Percentiles rank a stretch among this genome's conserved stretches.
Conservation (phyloP, 768 basidiomycete genomes). For the Arthromyces matolae region DNA sequence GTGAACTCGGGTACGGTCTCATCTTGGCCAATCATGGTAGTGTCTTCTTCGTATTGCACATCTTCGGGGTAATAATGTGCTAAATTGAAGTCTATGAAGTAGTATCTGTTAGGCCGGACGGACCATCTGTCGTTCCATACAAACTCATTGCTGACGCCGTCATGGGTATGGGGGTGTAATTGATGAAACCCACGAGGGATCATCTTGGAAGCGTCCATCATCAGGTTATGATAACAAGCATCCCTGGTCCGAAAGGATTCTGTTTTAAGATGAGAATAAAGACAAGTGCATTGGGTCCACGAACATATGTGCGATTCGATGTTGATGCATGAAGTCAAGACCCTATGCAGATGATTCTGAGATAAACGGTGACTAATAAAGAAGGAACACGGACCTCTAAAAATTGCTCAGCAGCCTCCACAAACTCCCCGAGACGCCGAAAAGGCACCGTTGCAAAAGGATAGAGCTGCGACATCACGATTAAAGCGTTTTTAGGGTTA, state of each 20-base stretch:
- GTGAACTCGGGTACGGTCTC: not conserved
- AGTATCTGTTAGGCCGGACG: constrained; percentile 11
- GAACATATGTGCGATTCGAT: constrained; percentile 11
- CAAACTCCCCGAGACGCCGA: constrained; percentile 10
- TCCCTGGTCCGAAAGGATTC: not conserved
- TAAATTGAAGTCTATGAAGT: constrained; percentile 2
- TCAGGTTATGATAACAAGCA: constrained; percentile 1
- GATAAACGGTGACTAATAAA: not conserved
- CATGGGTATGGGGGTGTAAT: not conserved
- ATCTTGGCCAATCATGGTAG: not conserved
- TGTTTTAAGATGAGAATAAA: not conserved
- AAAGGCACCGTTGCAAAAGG: constrained; percentile 9
- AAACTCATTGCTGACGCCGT: not conserved
- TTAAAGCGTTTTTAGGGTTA: constrained; percentile 1
- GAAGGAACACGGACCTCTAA: constrained; percentile 7
- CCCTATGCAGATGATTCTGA: not conserved
- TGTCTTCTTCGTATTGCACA: not conserved
- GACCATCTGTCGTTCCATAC: constrained; percentile 1
- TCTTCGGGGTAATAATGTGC: not conserved
- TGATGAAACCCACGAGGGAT: constrained; percentile 5
- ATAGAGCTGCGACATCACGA: constrained; percentile 16
- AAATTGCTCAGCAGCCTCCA: constrained; percentile 13
- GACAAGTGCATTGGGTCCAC: not conserved
- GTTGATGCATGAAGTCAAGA: constrained; percentile 12
- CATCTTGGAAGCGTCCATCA: constrained; percentile 2